Percentiles rank a stretch among this genome's conserved stretches.
Conservation (phyloP, 495 filamentous ascomycete genomes). For the Tuber magnatum region DNA sequence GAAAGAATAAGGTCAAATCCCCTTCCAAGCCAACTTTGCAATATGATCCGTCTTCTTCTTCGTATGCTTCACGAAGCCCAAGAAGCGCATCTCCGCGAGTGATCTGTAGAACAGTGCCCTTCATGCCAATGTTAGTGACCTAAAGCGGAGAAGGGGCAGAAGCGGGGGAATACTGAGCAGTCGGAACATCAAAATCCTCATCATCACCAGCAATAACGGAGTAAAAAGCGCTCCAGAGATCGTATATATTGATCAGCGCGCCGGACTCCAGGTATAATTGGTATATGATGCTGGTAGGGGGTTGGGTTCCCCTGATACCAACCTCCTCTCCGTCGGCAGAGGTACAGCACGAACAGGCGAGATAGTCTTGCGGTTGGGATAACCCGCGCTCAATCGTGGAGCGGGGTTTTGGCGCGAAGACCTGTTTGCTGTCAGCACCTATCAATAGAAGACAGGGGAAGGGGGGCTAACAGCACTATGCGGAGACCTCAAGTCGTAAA, state of each 20-base stretch:
- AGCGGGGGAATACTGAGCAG: conserved; percentile 22
- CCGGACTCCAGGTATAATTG: conserved; percentile 88
- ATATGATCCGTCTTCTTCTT: conserved; percentile 88
- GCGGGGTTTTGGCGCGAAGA: conserved; percentile 71
- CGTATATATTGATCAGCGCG: conserved; percentile 74
- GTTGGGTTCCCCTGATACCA: conserved; percentile 56
- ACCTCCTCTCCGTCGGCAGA: conserved; percentile 39
- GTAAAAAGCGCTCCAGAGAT: conserved; percentile 83
- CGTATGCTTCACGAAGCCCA: conserved; percentile 83
- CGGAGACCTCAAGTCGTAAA: conserved; percentile 74
- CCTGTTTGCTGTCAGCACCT: conserved; percentile 36
- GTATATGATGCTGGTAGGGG: conserved; percentile 75
- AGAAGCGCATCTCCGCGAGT: conserved; percentile 70
- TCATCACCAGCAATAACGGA: conserved; percentile 63
- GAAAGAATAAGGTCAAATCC: conserved; percentile 44
- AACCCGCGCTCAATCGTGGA: conserved; percentile 75
- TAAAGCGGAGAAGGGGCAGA: background rate
- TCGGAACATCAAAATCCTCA: conserved; percentile 45
- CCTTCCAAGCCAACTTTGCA: conserved; percentile 69
- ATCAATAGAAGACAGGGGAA: background rate
- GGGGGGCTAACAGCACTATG: conserved; percentile 52
- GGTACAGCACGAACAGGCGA: conserved; percentile 64
- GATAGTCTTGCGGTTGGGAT: conserved; percentile 73
- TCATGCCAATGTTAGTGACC: conserved; percentile 45
- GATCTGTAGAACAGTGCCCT: conserved; percentile 71